A percentile compares a stretch with the other conserved stretches of the same genome.
Conservation (phyloP, 2,329 filamentous ascomycete species). For the Xylaria sp. region DNA sequence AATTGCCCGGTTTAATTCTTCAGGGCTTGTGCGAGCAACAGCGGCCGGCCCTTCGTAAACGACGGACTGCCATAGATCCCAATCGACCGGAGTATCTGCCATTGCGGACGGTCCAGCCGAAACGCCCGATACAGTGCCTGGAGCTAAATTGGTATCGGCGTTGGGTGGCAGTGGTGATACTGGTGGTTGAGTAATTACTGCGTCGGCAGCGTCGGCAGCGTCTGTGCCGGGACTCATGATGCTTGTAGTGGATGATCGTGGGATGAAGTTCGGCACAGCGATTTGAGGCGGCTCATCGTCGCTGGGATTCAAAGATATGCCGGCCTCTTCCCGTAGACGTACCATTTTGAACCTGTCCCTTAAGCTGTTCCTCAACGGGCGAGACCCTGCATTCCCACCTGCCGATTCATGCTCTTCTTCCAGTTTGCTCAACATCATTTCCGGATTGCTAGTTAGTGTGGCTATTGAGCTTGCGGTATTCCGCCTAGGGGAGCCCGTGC, state of each 20-base stretch:
- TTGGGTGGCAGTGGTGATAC: conserved; percentile 68
- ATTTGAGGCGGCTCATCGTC: conserved; percentile 64
- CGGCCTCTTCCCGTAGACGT: conserved; percentile 78
- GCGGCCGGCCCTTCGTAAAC: conserved; percentile 94
- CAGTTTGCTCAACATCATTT: conserved; percentile 80
- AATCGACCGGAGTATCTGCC: conserved; percentile 84
- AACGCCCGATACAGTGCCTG: conserved; percentile 86
- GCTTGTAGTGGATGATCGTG: conserved; percentile 38
- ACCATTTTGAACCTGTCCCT: conserved; percentile 83
- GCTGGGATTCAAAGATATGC: conserved; percentile 62
- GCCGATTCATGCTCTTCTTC: conserved; percentile 73
- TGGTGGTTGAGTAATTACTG: conserved; percentile 47
- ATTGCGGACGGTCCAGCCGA: conserved; percentile 78
- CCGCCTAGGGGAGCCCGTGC: conserved; percentile 63
- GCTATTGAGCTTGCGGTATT: conserved; percentile 85
- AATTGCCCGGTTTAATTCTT: conserved; percentile 90
- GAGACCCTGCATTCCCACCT: conserved; percentile 57
- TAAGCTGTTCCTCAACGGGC: conserved; percentile 70
- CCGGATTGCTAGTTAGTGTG: conserved; percentile 82
- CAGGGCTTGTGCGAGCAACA: conserved; percentile 85
- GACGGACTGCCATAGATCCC: conserved; percentile 97
- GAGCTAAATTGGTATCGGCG: conserved; percentile 77
- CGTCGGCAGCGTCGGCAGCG: conserved; percentile 40
- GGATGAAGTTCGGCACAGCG: conserved; percentile 43
- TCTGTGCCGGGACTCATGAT: conserved; percentile 46